Evolutionary conservation across 768 basidiomycete species (phyloP).

Genomic region (Leccinellum luteum): DNA sequence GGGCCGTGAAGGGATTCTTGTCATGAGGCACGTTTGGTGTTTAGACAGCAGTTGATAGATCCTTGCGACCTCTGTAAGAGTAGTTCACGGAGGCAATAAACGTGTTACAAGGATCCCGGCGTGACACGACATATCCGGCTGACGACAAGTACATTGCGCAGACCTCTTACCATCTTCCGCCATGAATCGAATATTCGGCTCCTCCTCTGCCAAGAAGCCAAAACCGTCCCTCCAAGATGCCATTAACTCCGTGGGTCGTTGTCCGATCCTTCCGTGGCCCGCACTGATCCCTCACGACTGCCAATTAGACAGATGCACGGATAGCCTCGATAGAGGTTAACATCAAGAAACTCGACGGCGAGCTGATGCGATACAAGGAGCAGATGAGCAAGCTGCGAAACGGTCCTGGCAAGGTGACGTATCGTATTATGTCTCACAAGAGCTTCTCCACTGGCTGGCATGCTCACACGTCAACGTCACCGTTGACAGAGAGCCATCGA

Average conservation of each 20-base stretch:
- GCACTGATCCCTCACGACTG: neutral
- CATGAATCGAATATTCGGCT: slow-evolving; percentile 88
- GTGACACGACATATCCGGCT: neutral
- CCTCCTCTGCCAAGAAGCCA: slow-evolving; percentile 73
- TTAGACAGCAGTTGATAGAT: neutral
- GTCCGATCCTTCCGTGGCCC: neutral
- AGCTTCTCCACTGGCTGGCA: too few relatives aligned
- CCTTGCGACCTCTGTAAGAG: neutral
- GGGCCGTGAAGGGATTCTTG: slow-evolving; percentile 88
- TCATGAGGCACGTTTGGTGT: slow-evolving; percentile 35
- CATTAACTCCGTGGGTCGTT: slow-evolving; percentile 70
- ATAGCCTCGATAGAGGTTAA: slow-evolving; percentile 93
- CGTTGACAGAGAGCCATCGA: slow-evolving; percentile 92
- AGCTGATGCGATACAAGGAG: slow-evolving; percentile 87
- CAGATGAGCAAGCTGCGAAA: slow-evolving; percentile 93
- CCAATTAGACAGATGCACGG: slow-evolving; percentile 75
- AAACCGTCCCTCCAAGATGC: slow-evolving; percentile 88
- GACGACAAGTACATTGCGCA: neutral
- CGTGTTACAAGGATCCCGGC: neutral
- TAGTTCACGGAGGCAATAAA: neutral
- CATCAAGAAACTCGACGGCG: slow-evolving; percentile 93
- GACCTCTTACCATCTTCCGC: neutral
- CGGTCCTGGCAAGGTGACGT: slow-evolving; percentile 88
- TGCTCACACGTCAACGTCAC: too few relatives aligned
- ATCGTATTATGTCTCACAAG: neutral